phyloP scores from a whole-genome alignment of 2,329 filamentous ascomycete species.

The Colletotrichum sp. region DNA sequence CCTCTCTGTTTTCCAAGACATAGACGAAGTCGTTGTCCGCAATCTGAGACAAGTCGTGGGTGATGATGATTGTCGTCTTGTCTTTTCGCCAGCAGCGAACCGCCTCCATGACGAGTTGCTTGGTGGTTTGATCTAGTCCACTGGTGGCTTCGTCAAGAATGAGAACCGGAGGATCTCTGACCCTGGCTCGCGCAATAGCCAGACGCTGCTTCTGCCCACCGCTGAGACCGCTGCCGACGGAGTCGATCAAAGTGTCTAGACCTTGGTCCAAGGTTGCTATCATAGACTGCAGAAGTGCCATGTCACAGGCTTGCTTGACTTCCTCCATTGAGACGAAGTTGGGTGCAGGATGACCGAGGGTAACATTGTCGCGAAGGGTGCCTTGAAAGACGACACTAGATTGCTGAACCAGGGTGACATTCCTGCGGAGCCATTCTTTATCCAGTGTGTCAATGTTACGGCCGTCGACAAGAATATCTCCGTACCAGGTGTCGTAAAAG shows the following conservation, averaged over 20 bases:
- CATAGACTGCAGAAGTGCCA: slow-evolving; percentile 72
- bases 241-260: slow-evolving; percentile 73
- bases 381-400: slow-evolving; percentile 82
- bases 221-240: slow-evolving; percentile 74
- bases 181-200: slow-evolving; percentile 76
- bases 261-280: slow-evolving; percentile 72
- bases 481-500: slow-evolving; percentile 73
- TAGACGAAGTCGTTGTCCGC: slow-evolving; percentile 76
- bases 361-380: slow-evolving; percentile 78
- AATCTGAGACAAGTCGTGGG: slow-evolving; percentile 86
- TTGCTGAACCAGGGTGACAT: slow-evolving; percentile 84
- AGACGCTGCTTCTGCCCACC: slow-evolving; percentile 87
- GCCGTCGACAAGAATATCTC: slow-evolving; percentile 73
- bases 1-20: slow-evolving; percentile 71
- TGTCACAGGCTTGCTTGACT: slow-evolving; percentile 66
- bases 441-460: slow-evolving; percentile 66
- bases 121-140: slow-evolving; percentile 78
- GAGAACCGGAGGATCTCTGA: slow-evolving; percentile 80
- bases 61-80: slow-evolving; percentile 92
- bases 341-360: slow-evolving; percentile 62
- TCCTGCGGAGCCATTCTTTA: slow-evolving; percentile 74
- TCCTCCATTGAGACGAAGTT: slow-evolving; percentile 52
- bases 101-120: slow-evolving; percentile 71
- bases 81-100: slow-evolving; percentile 78
- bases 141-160: slow-evolving; percentile 91